These are phyloP conservation scores for Nakazawaea anatomiae DNA, from an alignment of 805 yeast species.

Conservation along the genomic window DNA sequence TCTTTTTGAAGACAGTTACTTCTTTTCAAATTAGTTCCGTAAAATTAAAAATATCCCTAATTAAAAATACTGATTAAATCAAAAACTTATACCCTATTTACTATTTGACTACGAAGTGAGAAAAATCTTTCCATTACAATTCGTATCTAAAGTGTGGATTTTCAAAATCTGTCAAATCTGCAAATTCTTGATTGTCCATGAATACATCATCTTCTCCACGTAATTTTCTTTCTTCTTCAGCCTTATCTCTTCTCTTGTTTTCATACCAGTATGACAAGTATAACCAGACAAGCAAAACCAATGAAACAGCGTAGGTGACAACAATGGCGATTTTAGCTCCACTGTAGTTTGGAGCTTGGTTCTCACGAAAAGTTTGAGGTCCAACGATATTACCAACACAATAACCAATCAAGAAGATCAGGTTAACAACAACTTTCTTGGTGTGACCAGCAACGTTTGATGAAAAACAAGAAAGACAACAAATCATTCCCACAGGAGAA, in stretches of 20 bases:
- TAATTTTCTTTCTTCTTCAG: constrained; percentile 19
- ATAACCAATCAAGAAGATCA: constrained; percentile 49
- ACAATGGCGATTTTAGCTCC: constrained; percentile 54
- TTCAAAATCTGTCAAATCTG: constrained; percentile 1
- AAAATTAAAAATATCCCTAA: too few relatives aligned
- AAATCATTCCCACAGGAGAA: constrained; percentile 20
- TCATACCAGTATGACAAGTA: constrained; percentile 26
- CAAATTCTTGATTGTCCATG: background rate
- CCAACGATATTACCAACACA: constrained; percentile 53
- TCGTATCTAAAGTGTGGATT: background rate
- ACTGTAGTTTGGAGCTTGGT: constrained; percentile 45
- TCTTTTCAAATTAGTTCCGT: too few relatives aligned
- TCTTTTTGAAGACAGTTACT: too few relatives aligned
- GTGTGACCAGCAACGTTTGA: constrained; percentile 61
- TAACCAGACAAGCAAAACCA: constrained; percentile 36
- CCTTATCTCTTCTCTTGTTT: background rate
- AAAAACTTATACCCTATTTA: too few relatives aligned
- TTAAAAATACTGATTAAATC: too few relatives aligned
- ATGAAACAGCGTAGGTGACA: constrained; percentile 35
- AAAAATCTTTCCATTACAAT: background rate
- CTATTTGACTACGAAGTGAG: too few relatives aligned
- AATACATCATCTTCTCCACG: background rate
- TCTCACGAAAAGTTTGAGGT: constrained; percentile 52
- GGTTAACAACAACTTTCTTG: constrained; percentile 48
- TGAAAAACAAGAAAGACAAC: constrained; percentile 44